Percentiles rank a stretch among this genome's conserved stretches.
phyloP scores from a whole-genome alignment of 2,329 filamentous ascomycete genomes.

The Hirsutella minnesotensis region DNA sequence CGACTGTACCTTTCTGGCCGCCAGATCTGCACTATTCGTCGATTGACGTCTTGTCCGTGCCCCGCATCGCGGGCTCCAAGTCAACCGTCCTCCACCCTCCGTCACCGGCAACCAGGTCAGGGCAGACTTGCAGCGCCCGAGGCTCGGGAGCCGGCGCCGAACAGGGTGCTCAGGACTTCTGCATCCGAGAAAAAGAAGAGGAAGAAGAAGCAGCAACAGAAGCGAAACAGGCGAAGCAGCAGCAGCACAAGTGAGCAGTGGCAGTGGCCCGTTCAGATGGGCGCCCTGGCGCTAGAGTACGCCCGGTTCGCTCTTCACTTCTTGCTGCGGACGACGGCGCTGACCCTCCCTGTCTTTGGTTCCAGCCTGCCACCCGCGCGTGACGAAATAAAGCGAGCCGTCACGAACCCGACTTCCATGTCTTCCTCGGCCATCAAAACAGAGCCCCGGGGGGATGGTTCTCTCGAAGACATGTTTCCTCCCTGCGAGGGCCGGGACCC shows the following conservation, averaged over 20 bases:
- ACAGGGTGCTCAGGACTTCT: slow-evolving; percentile 3
- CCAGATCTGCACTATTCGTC: neutral
- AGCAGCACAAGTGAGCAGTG: neutral
- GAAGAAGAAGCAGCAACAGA: too few relatives aligned
- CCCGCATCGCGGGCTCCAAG: slow-evolving; percentile 2
- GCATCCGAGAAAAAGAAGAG: neutral
- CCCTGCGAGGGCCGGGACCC: slow-evolving; percentile 11
- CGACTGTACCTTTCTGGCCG: neutral
- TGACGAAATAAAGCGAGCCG: slow-evolving; percentile 5
- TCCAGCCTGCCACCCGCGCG: slow-evolving; percentile 4
- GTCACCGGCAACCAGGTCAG: slow-evolving; percentile 4
- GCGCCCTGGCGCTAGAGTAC: slow-evolving; percentile 7
- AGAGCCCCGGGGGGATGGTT: slow-evolving; percentile 6
- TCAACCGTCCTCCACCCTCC: neutral
- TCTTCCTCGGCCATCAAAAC: slow-evolving; percentile 10
- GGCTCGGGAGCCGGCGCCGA: slow-evolving; percentile 2
- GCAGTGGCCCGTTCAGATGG: slow-evolving; percentile 8
- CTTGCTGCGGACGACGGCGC: neutral
- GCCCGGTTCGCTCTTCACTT: neutral
- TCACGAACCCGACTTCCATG: slow-evolving; percentile 8
- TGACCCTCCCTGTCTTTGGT: slow-evolving; percentile 6
- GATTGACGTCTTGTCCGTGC: neutral
- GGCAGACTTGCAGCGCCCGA: slow-evolving; percentile 1
- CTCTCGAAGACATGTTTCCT: slow-evolving; percentile 12
- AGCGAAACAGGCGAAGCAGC: too few relatives aligned